These are phyloP conservation scores for Casuarina glauca DNA, from an alignment of 306 rosid species.

Conservation along the genomic window DNA sequence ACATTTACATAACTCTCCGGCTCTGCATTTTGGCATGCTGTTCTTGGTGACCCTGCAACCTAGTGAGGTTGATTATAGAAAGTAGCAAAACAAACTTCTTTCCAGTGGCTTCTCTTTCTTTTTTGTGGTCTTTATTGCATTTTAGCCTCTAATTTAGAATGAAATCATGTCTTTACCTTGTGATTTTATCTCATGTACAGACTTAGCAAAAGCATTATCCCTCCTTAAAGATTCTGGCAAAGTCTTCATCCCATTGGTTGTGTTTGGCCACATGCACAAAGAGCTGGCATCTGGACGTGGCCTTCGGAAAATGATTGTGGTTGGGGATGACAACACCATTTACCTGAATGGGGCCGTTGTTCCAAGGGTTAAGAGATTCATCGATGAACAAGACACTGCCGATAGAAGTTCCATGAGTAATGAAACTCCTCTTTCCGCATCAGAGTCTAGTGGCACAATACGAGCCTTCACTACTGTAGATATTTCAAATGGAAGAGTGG, in stretches of 20 bases:
- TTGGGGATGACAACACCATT: conserved; percentile 57
- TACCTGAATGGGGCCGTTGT: conserved; percentile 88
- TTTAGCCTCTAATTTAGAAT: conserved; percentile 11
- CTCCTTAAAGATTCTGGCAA: conserved; percentile 53
- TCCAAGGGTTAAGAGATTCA: conserved; percentile 61
- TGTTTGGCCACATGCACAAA: conserved; percentile 91
- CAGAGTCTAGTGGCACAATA: conserved; percentile 46
- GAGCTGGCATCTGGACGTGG: conserved; percentile 70
- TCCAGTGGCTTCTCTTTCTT: too few species aligned
- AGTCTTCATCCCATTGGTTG: conserved; percentile 54
- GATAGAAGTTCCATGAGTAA: conserved; percentile 24
- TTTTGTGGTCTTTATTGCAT: not conserved
- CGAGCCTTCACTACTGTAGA: conserved; percentile 76
- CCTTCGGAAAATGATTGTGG: conserved; percentile 72
- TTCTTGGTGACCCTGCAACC: conserved; percentile 10
- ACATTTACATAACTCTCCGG: not conserved
- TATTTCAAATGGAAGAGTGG: conserved; percentile 55
- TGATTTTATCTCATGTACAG: conserved; percentile 35
- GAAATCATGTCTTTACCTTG: conserved; percentile 19
- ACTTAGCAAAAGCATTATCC: conserved; percentile 64
- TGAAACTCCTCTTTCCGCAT: conserved; percentile 28
- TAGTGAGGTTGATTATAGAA: not conserved
- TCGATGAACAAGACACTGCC: conserved; percentile 30
- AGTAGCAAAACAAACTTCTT: not conserved
- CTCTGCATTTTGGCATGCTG: conserved; percentile 18